phyloP scores from a whole-genome alignment of 495 filamentous ascomycete species.

The Trichoderma asperelloides region DNA sequence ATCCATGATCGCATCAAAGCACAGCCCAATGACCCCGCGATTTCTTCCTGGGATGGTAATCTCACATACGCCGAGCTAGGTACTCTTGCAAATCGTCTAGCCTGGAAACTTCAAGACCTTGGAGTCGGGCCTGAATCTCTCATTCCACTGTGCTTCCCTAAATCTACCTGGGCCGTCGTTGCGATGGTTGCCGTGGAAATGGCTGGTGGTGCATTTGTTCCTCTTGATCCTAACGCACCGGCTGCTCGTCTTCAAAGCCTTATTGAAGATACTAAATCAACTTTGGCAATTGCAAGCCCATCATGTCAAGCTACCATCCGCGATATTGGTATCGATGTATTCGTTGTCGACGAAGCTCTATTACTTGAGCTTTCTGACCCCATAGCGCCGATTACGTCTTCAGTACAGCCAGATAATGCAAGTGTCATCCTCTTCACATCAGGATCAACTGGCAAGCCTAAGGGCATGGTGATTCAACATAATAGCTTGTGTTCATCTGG shows the following conservation, averaged over 20 bases:
- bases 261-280: slow-evolving; percentile 20
- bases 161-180: slow-evolving; percentile 35
- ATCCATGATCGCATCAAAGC: slow-evolving; percentile 15
- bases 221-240: slow-evolving; percentile 31
- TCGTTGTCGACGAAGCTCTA: slow-evolving; percentile 1
- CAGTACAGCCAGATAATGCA: neutral
- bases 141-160: slow-evolving; percentile 28
- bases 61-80: slow-evolving; percentile 45
- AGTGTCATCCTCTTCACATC: slow-evolving; percentile 4
- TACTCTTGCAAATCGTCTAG: slow-evolving; percentile 31
- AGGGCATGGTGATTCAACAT: slow-evolving; percentile 6
- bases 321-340: neutral
- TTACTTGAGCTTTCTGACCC: neutral
- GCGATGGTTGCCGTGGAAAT: slow-evolving; percentile 40
- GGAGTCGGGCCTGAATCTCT: slow-evolving; percentile 30
- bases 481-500: slow-evolving; percentile 2
- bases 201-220: slow-evolving; percentile 10
- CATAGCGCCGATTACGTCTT: neutral
- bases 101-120: slow-evolving; percentile 33
- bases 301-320: neutral
- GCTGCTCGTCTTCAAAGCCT: slow-evolving; percentile 33
- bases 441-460: slow-evolving; percentile 6
- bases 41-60: slow-evolving; percentile 44
- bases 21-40: slow-evolving; percentile 17
- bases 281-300: slow-evolving; percentile 18